Percentiles rank a stretch among this genome's conserved stretches.
Evolutionary conservation across 2,329 filamentous ascomycete genomes (phyloP).

Genomic region (Scytalidium sp.): DNA sequence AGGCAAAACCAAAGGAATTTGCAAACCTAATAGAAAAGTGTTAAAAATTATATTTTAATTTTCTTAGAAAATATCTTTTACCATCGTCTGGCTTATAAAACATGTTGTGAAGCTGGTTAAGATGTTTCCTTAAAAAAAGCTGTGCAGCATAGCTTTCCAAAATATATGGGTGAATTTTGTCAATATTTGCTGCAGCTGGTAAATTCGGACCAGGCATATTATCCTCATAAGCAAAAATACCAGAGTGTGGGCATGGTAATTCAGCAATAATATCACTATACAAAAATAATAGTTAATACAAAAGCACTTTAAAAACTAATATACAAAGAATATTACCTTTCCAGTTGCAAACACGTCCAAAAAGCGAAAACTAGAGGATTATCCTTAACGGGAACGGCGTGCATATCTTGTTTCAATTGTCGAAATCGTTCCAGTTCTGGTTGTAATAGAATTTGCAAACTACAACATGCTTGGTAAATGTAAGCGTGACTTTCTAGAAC

Average conservation of each 20-base stretch:
- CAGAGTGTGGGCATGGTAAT: conserved; percentile 61
- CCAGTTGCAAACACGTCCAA: conserved; percentile 91
- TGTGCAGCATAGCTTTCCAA: conserved; percentile 61
- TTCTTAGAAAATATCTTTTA: too few relatives aligned
- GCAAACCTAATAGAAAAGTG: conserved; percentile 9
- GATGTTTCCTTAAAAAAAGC: conserved; percentile 59
- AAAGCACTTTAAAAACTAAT: not conserved
- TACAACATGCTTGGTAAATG: conserved; percentile 54
- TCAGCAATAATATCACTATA: conserved; percentile 86
- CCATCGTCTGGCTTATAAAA: conserved; percentile 27
- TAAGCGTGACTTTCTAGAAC: conserved; percentile 78
- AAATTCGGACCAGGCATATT: conserved; percentile 66
- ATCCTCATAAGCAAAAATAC: conserved; percentile 58
- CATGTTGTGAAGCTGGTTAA: conserved; percentile 58
- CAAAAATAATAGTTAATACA: conserved; percentile 14
- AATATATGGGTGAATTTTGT: conserved; percentile 44
- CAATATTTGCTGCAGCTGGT: conserved; percentile 37
- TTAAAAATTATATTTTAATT: too few relatives aligned
- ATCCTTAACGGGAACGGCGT: conserved; percentile 32
- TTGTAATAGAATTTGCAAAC: conserved; percentile 70
- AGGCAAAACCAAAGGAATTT: conserved; percentile 14
- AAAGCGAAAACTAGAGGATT: conserved; percentile 75
- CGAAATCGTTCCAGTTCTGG: conserved; percentile 42
- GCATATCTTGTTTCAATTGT: conserved; percentile 18
- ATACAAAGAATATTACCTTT: conserved; percentile 57